Percentiles rank a stretch among this genome's conserved stretches.
phyloP scores from a whole-genome alignment of 345 rosid genomes.

The Ceriops decandra region DNA sequence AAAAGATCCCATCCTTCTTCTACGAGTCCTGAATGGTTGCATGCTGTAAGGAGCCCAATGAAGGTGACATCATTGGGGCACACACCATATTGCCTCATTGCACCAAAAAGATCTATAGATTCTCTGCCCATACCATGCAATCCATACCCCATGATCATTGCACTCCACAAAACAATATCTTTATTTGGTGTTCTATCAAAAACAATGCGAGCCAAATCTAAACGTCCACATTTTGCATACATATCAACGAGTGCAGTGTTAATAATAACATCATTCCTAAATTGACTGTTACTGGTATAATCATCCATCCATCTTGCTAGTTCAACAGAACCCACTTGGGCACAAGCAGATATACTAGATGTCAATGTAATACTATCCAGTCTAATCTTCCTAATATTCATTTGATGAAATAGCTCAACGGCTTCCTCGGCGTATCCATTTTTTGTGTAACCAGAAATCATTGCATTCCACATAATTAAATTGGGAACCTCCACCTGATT shows the following conservation, averaged over 20 bases:
- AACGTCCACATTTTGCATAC: slow-evolving; percentile 70
- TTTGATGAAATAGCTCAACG: slow-evolving; percentile 45
- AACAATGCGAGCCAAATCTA: slow-evolving; percentile 45
- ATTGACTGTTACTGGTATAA: slow-evolving; percentile 36
- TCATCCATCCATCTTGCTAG: slow-evolving; percentile 59
- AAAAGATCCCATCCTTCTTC: slow-evolving; percentile 67
- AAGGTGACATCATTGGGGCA: slow-evolving; percentile 63
- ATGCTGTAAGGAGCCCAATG: slow-evolving; percentile 59
- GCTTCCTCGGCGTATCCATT: slow-evolving; percentile 65
- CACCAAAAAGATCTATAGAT: slow-evolving; percentile 49
- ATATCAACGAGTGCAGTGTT: slow-evolving; percentile 55
- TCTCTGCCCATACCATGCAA: slow-evolving; percentile 58
- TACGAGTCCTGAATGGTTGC: slow-evolving; percentile 65
- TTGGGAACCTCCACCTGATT: slow-evolving; percentile 47
- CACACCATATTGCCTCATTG: slow-evolving; percentile 45
- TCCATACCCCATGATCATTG: slow-evolving; percentile 70
- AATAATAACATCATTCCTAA: slow-evolving; percentile 41
- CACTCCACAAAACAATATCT: slow-evolving; percentile 71
- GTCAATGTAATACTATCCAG: slow-evolving; percentile 54
- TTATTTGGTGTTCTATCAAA: slow-evolving; percentile 51
- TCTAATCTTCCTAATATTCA: slow-evolving; percentile 37
- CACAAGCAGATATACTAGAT: slow-evolving; percentile 56
- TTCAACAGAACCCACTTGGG: slow-evolving; percentile 62
- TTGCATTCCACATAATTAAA: slow-evolving; percentile 62
- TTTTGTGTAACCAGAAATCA: slow-evolving; percentile 73